These are phyloP conservation scores for Arthrinium phaeospermum DNA, from an alignment of 2,329 filamentous ascomycete genomes.

Conservation along the genomic window DNA sequence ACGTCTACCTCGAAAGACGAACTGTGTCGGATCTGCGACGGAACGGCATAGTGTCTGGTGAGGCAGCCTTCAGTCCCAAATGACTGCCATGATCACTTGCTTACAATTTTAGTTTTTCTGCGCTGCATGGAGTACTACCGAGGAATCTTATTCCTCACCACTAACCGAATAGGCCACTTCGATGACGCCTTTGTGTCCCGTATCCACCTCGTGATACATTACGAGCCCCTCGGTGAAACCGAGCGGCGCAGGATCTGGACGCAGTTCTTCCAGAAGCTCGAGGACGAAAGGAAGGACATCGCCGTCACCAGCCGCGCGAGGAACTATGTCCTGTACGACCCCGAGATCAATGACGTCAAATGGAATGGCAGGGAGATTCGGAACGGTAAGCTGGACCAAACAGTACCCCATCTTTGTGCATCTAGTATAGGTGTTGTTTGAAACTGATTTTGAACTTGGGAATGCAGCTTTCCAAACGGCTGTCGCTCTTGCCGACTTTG, in stretches of 20 bases:
- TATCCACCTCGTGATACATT: constrained; percentile 30
- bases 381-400: too few relatives aligned
- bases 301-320: neutral
- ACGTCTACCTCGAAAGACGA: constrained; percentile 43
- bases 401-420: too few relatives aligned
- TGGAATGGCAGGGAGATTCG: neutral
- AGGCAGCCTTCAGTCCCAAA: too few relatives aligned
- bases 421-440: too few relatives aligned
- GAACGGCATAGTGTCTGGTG: neutral
- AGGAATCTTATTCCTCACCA: constrained; percentile 32
- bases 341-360: neutral
- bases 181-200: constrained; percentile 34
- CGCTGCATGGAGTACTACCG: constrained; percentile 27
- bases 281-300: neutral
- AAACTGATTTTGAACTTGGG: too few relatives aligned
- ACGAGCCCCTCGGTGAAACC: constrained; percentile 16
- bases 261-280: neutral
- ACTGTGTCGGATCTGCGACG: neutral
- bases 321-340: neutral
- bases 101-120: neutral
- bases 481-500: constrained; percentile 10
- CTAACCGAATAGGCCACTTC: constrained; percentile 29
- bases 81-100: too few relatives aligned
- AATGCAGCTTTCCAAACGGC: constrained; percentile 20
- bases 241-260: neutral